Evolutionary conservation across 2,329 filamentous ascomycete species (phyloP).

Genomic region (Epichloe sp.): DNA sequence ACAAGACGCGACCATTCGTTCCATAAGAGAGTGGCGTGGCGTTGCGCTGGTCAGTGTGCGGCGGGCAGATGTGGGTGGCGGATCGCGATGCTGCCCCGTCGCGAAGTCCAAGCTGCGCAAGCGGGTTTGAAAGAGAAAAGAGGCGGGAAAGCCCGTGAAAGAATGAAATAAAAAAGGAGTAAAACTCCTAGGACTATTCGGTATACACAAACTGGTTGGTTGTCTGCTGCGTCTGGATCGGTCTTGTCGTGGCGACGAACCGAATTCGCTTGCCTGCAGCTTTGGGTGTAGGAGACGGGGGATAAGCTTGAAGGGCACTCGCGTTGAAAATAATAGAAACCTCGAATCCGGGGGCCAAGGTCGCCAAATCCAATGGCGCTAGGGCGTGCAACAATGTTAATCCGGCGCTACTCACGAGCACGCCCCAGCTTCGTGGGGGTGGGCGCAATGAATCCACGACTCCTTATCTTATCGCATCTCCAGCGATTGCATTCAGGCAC

Average conservation of each 20-base stretch:
- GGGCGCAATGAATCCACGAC: neutral
- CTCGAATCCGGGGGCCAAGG: conserved; percentile 24
- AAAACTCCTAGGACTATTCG: neutral
- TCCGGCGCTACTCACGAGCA: conserved; percentile 15
- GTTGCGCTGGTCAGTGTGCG: conserved; percentile 9
- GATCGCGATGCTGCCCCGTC: conserved; percentile 12
- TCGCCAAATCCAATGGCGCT: conserved; percentile 30
- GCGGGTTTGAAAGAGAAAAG: neutral
- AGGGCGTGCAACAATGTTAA: conserved; percentile 23
- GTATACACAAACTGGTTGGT: neutral
- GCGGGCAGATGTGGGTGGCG: conserved; percentile 2
- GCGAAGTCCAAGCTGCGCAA: conserved; percentile 6
- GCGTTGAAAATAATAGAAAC: conserved; percentile 28
- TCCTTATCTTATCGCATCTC: conserved; percentile 10
- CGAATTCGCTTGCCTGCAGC: conserved; percentile 7
- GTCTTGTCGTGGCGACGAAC: neutral
- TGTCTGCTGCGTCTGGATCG: conserved; percentile 2
- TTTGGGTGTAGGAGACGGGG: conserved; percentile 3
- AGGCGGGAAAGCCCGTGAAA: neutral
- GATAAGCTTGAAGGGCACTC: conserved; percentile 6
- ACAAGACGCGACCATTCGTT: conserved; percentile 19
- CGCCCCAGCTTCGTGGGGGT: conserved; percentile 2
- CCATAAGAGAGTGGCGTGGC: conserved; percentile 20
- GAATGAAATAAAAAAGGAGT: neutral
- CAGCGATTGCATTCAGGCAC: too few species aligned